Conservation (phyloP, 148 eudicot genomes). For the Camellia granthamiana region DNA sequence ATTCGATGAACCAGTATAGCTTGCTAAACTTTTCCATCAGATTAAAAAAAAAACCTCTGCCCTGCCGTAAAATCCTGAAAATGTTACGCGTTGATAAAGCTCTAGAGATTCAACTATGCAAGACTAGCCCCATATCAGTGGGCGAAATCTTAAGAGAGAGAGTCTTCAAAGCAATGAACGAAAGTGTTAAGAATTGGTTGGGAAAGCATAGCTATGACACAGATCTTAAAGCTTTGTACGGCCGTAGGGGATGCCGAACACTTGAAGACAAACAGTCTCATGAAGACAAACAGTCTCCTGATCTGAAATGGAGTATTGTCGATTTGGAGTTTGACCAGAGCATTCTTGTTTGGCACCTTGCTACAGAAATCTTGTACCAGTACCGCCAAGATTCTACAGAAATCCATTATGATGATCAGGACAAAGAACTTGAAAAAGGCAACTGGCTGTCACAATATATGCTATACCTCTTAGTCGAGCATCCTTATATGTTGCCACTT, state of each 20-base stretch:
- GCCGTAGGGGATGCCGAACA: slow-evolving; percentile 10
- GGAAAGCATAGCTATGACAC: no score
- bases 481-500: not conserved
- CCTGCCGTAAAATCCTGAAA: not conserved
- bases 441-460: not conserved
- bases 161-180: rapidly evolving
- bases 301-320: not conserved
- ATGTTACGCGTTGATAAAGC: not conserved
- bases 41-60: no score
- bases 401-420: not conserved
- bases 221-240: not conserved
- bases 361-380: slow-evolving; percentile 19
- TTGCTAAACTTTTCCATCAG: not conserved
- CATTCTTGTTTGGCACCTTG: slow-evolving; percentile 28
- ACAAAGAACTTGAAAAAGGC: not conserved
- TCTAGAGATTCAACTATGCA: not conserved
- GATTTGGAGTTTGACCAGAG: slow-evolving; percentile 25
- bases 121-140: not conserved
- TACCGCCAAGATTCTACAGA: not conserved
- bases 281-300: no score
- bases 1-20: not conserved
- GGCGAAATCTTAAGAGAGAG: rapidly evolving
- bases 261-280: not conserved
- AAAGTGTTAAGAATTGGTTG: not conserved
- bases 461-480: not conserved